Percentiles rank a stretch among this genome's conserved stretches.
These are phyloP conservation scores for Linum trigynum DNA, from an alignment of 345 rosid species.

Conservation along the genomic window DNA sequence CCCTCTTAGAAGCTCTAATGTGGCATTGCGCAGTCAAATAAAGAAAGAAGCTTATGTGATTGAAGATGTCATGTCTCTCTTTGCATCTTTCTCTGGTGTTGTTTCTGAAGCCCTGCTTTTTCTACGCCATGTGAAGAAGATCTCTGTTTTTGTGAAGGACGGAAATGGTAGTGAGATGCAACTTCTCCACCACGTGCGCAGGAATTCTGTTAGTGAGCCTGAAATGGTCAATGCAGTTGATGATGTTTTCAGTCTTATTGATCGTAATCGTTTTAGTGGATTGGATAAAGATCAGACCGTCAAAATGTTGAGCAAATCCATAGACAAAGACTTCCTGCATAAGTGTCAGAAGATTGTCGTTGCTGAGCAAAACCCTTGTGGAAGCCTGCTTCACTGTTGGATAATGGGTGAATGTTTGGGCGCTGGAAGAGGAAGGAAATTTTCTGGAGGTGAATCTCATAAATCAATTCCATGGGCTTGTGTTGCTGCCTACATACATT, in stretches of 20 bases:
- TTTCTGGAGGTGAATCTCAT: conserved; percentile 40
- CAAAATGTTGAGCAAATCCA: conserved; percentile 50
- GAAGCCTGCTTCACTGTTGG: conserved; percentile 67
- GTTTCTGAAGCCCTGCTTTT: conserved; percentile 78
- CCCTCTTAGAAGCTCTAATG: conserved; percentile 68
- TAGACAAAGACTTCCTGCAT: conserved; percentile 47
- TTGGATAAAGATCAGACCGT: conserved; percentile 71
- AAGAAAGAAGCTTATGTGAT: conserved; percentile 72
- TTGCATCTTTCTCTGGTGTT: conserved; percentile 63
- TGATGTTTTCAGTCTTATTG: conserved; percentile 53
- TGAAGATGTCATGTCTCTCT: conserved; percentile 81
- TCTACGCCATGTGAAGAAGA: conserved; percentile 66
- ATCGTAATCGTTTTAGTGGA: conserved; percentile 45
- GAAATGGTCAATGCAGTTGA: conserved; percentile 34
- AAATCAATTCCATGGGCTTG: conserved; percentile 89
- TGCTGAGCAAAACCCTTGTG: conserved; percentile 57
- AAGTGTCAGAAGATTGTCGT: conserved; percentile 73
- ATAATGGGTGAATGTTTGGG: conserved; percentile 78
- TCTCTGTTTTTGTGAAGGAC: conserved; percentile 74
- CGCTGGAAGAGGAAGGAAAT: conserved; percentile 33
- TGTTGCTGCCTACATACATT: conserved; percentile 74
- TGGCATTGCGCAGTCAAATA: conserved; percentile 75
- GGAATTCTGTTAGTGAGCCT: conserved; percentile 42
- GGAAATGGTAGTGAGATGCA: conserved; percentile 71
- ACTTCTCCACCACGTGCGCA: conserved; percentile 62